Conservation (phyloP, 164 flowering plant species). For the Tetracentron sinense region DNA sequence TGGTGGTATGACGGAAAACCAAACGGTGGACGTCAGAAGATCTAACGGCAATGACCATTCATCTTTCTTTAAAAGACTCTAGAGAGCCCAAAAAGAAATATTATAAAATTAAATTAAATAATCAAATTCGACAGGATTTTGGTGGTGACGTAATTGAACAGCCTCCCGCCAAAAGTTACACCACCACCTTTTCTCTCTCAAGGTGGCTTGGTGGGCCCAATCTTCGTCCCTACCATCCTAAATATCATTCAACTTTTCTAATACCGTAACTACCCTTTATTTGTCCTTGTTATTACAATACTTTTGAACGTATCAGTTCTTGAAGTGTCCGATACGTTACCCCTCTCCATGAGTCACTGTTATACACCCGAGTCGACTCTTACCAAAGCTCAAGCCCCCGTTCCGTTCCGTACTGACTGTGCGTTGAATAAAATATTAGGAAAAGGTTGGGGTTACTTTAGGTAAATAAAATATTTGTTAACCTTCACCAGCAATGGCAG, state of each 20-base stretch:
- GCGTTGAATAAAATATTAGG: no score
- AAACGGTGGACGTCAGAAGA: slow-evolving; percentile 15
- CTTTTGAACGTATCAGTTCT: slow-evolving; percentile 13
- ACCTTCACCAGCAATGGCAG: no score
- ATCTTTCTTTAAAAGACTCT: slow-evolving; percentile 9
- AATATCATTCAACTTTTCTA: neutral
- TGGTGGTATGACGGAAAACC: neutral
- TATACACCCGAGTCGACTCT: no score
- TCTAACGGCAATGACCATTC: slow-evolving; percentile 14
- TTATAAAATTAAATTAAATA: neutral
- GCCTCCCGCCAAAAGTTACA: slow-evolving; percentile 14
- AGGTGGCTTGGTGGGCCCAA: no score
- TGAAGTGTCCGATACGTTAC: no score
- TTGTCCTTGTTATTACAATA: neutral
- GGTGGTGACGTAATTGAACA: slow-evolving; percentile 24
- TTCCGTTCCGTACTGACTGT: no score
- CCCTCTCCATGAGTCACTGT: no score
- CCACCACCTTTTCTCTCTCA: neutral
- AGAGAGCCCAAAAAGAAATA: no score
- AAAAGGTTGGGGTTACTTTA: neutral
- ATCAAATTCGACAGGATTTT: neutral
- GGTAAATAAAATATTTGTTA: slow-evolving; percentile 16
- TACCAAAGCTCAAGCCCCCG: no score
- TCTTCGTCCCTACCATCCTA: slow-evolving; percentile 1
- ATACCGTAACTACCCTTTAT: slow-evolving; percentile 4